These are phyloP conservation scores for Chlorella sp. DNA, from an alignment of 139 green algal genomes.

Conservation along the genomic window DNA sequence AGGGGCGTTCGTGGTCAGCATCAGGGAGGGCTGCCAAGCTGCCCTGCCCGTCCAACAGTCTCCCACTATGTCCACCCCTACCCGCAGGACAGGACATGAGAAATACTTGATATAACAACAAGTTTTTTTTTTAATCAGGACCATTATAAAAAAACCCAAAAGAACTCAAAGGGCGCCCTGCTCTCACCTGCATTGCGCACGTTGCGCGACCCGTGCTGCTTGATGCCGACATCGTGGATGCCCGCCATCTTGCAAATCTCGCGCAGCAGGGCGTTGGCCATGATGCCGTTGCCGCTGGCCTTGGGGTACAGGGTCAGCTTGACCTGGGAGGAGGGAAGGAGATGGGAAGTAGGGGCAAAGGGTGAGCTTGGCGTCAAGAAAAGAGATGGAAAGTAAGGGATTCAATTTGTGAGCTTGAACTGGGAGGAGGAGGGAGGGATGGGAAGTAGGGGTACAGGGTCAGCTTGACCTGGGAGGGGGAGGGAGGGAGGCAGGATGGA, in stretches of 20 bases:
- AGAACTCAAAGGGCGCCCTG: background rate
- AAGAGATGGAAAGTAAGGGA: background rate
- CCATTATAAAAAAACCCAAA: background rate
- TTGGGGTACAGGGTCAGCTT: slow-evolving; percentile 54
- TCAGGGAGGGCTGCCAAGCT: too few relatives aligned
- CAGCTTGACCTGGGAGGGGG: slow-evolving; percentile 21
- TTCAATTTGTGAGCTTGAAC: background rate
- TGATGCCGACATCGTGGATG: slow-evolving; percentile 53
- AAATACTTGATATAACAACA: too few relatives aligned
- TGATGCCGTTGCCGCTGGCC: slow-evolving; percentile 41
- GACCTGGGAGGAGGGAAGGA: background rate
- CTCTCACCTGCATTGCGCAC: slow-evolving; percentile 36
- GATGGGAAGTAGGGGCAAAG: too few relatives aligned
- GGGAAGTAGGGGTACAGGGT: too few relatives aligned
- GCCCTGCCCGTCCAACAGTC: background rate
- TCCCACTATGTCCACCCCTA: background rate
- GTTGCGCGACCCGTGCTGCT: slow-evolving; percentile 53
- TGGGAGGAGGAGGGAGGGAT: background rate
- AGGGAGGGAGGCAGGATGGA: too few relatives aligned
- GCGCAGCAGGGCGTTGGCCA: slow-evolving; percentile 29
- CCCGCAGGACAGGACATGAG: too few relatives aligned
- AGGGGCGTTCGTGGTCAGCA: background rate
- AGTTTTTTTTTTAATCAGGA: too few relatives aligned
- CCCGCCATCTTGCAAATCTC: slow-evolving; percentile 56
- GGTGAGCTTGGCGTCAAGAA: too few relatives aligned